Evolutionary conservation across 805 yeast species (phyloP).

Genomic region (Kodamaea kaohsiungensis): DNA sequence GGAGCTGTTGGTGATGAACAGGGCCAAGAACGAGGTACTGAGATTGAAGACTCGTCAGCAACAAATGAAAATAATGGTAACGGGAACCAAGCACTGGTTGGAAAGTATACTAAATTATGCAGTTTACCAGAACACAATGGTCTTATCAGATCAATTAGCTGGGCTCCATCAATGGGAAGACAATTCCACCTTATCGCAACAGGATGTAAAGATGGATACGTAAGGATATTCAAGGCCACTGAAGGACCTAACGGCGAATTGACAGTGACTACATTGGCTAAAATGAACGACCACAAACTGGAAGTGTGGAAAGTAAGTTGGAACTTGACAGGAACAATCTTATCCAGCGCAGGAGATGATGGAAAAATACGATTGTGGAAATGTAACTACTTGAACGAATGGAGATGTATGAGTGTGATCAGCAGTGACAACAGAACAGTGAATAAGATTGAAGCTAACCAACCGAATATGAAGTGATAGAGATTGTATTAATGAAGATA

Average conservation of each 20-base stretch:
- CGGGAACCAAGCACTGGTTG: slow-evolving; percentile 6
- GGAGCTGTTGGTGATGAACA: slow-evolving; percentile 20
- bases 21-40: not conserved
- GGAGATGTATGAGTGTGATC: slow-evolving; percentile 86
- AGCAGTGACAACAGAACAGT: slow-evolving; percentile 22
- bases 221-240: slow-evolving; percentile 76
- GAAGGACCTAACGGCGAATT: slow-evolving; percentile 40
- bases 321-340: slow-evolving; percentile 90
- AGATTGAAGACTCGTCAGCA: not conserved
- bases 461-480: slow-evolving; percentile 1
- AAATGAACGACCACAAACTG: slow-evolving; percentile 73
- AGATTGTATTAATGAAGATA: not conserved
- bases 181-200: slow-evolving; percentile 88
- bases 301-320: slow-evolving; percentile 97
- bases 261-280: slow-evolving; percentile 61
- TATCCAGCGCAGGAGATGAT: slow-evolving; percentile 94
- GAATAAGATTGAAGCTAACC: not conserved
- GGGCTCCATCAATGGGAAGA: slow-evolving; percentile 98
- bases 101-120: slow-evolving; percentile 54
- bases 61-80: not conserved
- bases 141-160: slow-evolving; percentile 80
- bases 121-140: slow-evolving; percentile 84
- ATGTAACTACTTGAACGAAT: slow-evolving; percentile 78
- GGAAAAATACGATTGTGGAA: slow-evolving; percentile 93
- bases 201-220: slow-evolving; percentile 92